Conservation (phyloP, 2,329 filamentous ascomycete genomes). For the Sarocladium oryzae region DNA sequence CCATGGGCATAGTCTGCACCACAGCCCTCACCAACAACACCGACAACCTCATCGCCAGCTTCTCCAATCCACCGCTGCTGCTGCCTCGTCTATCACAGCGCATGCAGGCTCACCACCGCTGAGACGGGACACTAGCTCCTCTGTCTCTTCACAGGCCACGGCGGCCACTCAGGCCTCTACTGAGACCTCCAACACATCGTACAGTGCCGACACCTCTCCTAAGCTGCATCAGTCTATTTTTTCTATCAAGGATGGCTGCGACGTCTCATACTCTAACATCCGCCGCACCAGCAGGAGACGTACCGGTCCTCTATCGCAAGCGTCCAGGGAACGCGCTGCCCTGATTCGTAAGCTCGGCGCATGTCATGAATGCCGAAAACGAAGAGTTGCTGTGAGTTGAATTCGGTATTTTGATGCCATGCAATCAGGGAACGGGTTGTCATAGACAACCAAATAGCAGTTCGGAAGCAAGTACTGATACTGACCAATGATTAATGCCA, state of each 20-base stretch:
- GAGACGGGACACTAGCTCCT: constrained; percentile 46
- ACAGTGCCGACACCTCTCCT: constrained; percentile 47
- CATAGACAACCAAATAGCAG: no score
- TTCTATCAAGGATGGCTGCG: constrained; percentile 48
- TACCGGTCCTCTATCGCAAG: constrained; percentile 51
- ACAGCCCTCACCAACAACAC: constrained; percentile 10
- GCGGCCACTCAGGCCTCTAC: constrained; percentile 34
- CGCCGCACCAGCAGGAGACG: constrained; percentile 51
- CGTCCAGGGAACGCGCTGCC: constrained; percentile 53
- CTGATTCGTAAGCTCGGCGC: constrained; percentile 54
- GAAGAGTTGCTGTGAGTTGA: constrained; percentile 51
- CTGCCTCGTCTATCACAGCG: constrained; percentile 12
- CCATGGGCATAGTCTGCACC: background rate
- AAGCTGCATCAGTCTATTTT: constrained; percentile 46
- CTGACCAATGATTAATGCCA: background rate
- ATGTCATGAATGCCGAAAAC: constrained; percentile 47
- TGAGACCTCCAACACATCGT: constrained; percentile 44
- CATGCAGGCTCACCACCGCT: constrained; percentile 25
- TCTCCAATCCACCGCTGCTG: constrained; percentile 13
- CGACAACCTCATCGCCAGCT: constrained; percentile 12
- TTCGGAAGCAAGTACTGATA: constrained; percentile 11
- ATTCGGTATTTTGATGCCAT: no score
- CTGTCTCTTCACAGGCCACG: constrained; percentile 45
- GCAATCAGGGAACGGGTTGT: no score
- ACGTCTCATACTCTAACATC: constrained; percentile 37